Evolutionary conservation across 371 early-diverging fungal species (phyloP).

Genomic region (Mortierella sp.): DNA sequence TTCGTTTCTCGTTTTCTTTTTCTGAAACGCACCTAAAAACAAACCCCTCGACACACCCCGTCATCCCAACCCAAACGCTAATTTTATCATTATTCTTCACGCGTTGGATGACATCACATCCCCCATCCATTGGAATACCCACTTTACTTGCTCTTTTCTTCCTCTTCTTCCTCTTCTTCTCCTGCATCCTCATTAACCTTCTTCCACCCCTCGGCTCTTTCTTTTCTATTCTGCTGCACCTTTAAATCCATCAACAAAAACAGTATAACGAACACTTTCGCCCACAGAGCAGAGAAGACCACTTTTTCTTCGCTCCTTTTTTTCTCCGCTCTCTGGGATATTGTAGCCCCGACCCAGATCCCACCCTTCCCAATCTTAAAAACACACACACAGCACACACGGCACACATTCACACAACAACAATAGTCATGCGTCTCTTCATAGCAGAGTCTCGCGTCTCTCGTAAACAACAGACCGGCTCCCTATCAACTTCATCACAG

Average conservation of each 20-base stretch:
- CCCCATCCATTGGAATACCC: background rate
- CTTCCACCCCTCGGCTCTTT: slow-evolving; percentile 11
- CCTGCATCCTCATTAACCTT: slow-evolving; percentile 9
- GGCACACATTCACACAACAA: background rate
- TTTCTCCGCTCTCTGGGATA: background rate
- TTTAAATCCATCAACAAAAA: background rate
- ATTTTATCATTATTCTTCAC: background rate
- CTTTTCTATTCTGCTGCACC: background rate
- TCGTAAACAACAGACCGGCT: background rate
- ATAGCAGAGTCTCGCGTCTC: background rate
- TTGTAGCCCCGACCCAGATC: background rate
- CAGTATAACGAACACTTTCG: background rate
- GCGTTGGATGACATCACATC: slow-evolving; percentile 3
- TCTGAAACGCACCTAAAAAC: slow-evolving; percentile 14
- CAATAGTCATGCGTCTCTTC: slow-evolving; percentile 7
- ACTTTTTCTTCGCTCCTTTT: background rate
- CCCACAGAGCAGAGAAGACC: background rate
- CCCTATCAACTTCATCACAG: background rate
- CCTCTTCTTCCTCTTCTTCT: background rate
- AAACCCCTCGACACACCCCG: background rate
- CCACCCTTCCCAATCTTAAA: no score
- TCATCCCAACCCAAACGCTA: background rate
- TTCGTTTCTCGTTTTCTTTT: background rate
- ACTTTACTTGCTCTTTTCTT: background rate
- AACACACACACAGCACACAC: background rate